These are phyloP conservation scores for Lecanicillium sp. DNA, from an alignment of 2,329 filamentous ascomycete genomes.

Conservation along the genomic window DNA sequence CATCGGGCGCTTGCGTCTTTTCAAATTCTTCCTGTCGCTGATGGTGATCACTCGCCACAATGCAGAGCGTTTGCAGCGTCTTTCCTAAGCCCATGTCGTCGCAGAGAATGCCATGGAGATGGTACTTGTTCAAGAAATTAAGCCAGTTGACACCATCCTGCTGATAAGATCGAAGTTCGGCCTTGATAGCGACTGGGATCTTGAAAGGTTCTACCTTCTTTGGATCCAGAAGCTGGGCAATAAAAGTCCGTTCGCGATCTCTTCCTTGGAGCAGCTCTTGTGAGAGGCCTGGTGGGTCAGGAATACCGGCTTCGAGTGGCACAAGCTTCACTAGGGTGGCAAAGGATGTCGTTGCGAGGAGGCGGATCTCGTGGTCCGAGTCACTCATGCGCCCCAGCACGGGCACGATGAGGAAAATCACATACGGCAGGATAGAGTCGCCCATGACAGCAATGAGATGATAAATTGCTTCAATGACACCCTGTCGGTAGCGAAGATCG, in stretches of 20 bases:
- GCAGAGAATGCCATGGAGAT: constrained; percentile 95
- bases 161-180: constrained; percentile 91
- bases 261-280: constrained; percentile 81
- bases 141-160: constrained; percentile 99
- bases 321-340: constrained; percentile 96
- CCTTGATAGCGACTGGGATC: constrained; percentile 95
- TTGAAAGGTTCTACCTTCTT: constrained; percentile 94
- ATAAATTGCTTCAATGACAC: constrained; percentile 90
- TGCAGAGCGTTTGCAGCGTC: constrained; percentile 93
- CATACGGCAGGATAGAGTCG: constrained; percentile 89
- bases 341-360: constrained; percentile 94
- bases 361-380: constrained; percentile 88
- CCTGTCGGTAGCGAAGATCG: constrained; percentile 83
- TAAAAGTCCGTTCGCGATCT: constrained; percentile 92
- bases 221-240: constrained; percentile 88
- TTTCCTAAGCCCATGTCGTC: constrained; percentile 99
- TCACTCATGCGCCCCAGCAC: constrained; percentile 98
- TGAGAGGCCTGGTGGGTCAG: constrained; percentile 88
- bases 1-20: constrained; percentile 71
- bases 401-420: constrained; percentile 97
- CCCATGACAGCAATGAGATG: constrained; percentile 98
- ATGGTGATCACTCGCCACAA: constrained; percentile 96
- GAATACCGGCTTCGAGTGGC: constrained; percentile 92
- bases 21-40: constrained; percentile 83
- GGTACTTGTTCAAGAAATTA: constrained; percentile 94